Evolutionary conservation across 2,329 filamentous ascomycete species (phyloP).

Genomic region (Sporothrix humicola): DNA sequence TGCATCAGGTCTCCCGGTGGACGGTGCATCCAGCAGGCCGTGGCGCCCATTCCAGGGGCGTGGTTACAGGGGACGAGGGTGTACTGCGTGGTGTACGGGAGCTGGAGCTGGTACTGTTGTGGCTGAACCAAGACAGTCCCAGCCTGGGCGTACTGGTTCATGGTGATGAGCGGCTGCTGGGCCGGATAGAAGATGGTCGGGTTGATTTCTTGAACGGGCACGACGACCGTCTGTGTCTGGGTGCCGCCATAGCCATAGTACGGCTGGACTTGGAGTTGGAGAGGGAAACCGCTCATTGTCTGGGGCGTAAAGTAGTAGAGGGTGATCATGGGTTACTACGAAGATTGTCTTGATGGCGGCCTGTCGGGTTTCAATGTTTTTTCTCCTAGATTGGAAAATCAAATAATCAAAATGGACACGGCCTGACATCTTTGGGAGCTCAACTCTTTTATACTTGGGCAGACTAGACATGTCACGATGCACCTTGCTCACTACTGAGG

Average conservation of each 20-base stretch:
- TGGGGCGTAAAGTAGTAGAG: not conserved
- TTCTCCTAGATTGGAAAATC: too few relatives aligned
- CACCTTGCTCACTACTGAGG: not conserved
- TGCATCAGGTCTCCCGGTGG: slow-evolving; percentile 22
- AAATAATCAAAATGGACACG: not conserved
- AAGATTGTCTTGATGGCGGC: not conserved
- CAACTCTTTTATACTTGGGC: too few relatives aligned
- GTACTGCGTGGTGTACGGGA: too few relatives aligned
- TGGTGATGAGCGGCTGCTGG: not conserved
- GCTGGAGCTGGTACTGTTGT: not conserved
- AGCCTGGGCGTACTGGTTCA: not conserved
- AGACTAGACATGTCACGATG: not conserved
- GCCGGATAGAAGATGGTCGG: slow-evolving; percentile 16
- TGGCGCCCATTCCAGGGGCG: not conserved
- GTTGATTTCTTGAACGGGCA: too few relatives aligned
- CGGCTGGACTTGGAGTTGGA: not conserved
- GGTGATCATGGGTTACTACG: not conserved
- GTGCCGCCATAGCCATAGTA: not conserved
- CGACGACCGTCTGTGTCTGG: not conserved
- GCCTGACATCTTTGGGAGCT: too few relatives aligned
- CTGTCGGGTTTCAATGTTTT: too few relatives aligned
- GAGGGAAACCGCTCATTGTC: not conserved
- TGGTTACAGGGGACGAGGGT: too few relatives aligned
- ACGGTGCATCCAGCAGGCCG: slow-evolving; percentile 36
- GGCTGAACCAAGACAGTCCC: not conserved